phyloP scores from a whole-genome alignment of 495 filamentous ascomycete species.

The Evansstolkia leycettana region DNA sequence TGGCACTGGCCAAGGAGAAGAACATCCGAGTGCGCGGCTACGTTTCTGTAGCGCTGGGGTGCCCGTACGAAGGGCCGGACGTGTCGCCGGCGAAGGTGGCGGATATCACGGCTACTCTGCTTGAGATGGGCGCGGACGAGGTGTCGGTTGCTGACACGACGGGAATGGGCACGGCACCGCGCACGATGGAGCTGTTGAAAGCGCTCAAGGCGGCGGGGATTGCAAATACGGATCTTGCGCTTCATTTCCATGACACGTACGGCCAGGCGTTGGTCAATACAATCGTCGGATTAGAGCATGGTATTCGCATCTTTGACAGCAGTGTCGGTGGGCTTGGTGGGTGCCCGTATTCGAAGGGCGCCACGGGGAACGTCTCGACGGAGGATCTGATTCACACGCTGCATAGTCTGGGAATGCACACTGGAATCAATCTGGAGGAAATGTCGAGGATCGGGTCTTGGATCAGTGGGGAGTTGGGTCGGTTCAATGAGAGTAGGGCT shows the following conservation, averaged over 20 bases:
- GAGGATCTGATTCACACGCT: constrained; percentile 89
- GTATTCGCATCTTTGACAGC: constrained; percentile 79
- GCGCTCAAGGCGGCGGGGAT: constrained; percentile 67
- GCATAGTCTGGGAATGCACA: constrained; percentile 75
- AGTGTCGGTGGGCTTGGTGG: constrained; percentile 87
- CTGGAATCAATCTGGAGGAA: constrained; percentile 75
- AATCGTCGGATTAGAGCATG: constrained; percentile 74
- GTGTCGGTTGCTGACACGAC: constrained; percentile 92
- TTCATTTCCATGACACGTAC: constrained; percentile 97
- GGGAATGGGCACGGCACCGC: constrained; percentile 86
- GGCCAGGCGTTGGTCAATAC: constrained; percentile 89
- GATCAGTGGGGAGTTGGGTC: constrained; percentile 76
- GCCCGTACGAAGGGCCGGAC: constrained; percentile 84
- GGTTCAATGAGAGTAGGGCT: constrained; percentile 60
- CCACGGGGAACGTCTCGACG: constrained; percentile 89
- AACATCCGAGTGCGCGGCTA: constrained; percentile 79
- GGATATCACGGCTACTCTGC: constrained; percentile 64
- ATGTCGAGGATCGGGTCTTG: constrained; percentile 75
- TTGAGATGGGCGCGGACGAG: constrained; percentile 95
- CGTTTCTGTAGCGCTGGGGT: constrained; percentile 87
- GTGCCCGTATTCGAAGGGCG: constrained; percentile 87
- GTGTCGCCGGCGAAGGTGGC: constrained; percentile 70
- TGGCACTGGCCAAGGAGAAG: constrained; percentile 55
- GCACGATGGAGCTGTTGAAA: constrained; percentile 56
- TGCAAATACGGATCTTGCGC: constrained; percentile 65